Conservation (phyloP, 768 basidiomycete genomes). For the Boletus subcaerulescens region DNA sequence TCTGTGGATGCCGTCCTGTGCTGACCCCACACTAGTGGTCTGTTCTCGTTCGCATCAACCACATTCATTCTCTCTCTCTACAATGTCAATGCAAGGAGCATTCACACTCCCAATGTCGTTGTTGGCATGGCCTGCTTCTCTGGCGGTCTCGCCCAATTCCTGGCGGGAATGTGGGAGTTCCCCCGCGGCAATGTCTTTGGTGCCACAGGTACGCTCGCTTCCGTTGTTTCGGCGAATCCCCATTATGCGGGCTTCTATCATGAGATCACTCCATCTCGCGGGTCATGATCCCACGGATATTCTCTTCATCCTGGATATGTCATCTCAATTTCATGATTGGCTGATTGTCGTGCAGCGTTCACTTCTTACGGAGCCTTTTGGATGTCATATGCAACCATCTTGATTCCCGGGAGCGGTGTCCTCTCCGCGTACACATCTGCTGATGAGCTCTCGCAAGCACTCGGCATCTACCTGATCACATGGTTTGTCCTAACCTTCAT, state of each 20-base stretch:
- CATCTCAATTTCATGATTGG: background rate
- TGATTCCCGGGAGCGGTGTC: constrained; percentile 70
- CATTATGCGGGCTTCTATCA: background rate
- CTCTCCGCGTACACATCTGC: constrained; percentile 43
- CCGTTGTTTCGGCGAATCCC: too few species aligned
- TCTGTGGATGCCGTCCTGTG: background rate
- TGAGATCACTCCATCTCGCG: background rate
- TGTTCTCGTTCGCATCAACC: constrained; percentile 82
- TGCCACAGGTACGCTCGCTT: constrained; percentile 51
- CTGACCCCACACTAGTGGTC: constrained; percentile 45
- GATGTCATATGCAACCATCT: constrained; percentile 75
- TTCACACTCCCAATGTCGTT: constrained; percentile 62
- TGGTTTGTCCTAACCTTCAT: constrained; percentile 76
- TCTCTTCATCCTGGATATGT: background rate
- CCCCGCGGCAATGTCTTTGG: constrained; percentile 67
- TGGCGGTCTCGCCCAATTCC: constrained; percentile 81
- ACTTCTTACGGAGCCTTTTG: constrained; percentile 85
- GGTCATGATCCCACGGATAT: background rate
- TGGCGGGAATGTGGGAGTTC: constrained; percentile 91
- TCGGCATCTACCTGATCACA: constrained; percentile 71
- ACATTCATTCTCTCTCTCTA: constrained; percentile 76
- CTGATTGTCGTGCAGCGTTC: constrained; percentile 51
- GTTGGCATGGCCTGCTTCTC: constrained; percentile 85
- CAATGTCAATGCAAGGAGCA: constrained; percentile 57
- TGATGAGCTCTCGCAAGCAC: constrained; percentile 48